Base-by-base conservation (phyloP, 768 basidiomycete genomes). In the Boletus sp. region DNA sequence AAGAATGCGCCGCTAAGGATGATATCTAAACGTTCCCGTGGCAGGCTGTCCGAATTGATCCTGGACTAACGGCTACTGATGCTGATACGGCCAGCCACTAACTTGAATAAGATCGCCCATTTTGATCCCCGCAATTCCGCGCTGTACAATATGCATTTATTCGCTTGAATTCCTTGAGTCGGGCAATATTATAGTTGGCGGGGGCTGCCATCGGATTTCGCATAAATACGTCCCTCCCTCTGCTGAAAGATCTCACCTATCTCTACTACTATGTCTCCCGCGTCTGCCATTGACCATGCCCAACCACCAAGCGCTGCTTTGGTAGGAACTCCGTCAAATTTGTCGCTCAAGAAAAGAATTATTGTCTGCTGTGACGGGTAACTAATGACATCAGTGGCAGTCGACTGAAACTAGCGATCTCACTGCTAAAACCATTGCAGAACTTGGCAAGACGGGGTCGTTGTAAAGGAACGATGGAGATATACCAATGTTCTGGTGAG, bases 361-460 rank as follows among this genome's bases (percentile, higher is more conserved):
- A 76, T 89, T 30, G 77, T 90, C 37, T 90, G 87, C 62, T 90
- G 89, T 59, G 89, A 90, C 64, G 89, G 89, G 89, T 85, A 57
- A 63, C 81, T 69, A 42, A 17, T 15, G 33, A 12, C 17, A 24
- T 53, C 15, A 35, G 18, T 37, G 14, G 30, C 20, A 14, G 18
- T 37, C n/a, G 24, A 32, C 42, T 46, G 51, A 17, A 39, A 28
- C 17, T 14, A 36, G 50, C 50, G 42, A 20, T 56, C 17, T 61
- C n/a, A 50, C 33, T 17, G 33, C 7, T 7, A 54, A 42, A 44
- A 24, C 35, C 33, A 37, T 42, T 11, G 8, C 49, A 90, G 87
- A 42, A 90, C 87, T 18, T 89, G 88, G 86, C 82, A 89, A 73
- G 86, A 90, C 64, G 88, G 84, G 2, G 64, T 84, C 37, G 65